These are phyloP conservation scores for Lizonia empirigonia DNA, from an alignment of 2,329 filamentous ascomycete genomes.

Conservation along the genomic window DNA sequence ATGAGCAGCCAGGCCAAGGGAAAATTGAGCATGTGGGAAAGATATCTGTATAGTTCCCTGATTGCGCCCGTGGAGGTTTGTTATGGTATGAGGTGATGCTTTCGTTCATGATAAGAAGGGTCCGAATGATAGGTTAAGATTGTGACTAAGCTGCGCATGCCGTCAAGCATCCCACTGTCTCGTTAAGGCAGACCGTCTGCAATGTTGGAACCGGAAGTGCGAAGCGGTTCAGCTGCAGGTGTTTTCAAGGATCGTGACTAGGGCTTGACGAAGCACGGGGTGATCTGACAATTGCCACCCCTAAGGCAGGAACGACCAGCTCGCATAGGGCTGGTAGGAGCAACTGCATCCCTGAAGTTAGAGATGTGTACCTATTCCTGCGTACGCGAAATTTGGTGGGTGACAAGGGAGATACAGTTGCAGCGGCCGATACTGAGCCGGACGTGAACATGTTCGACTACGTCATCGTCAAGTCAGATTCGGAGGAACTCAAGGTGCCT, in stretches of 20 bases:
- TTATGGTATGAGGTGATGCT: conserved; percentile 45
- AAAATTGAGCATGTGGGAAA: conserved; percentile 23
- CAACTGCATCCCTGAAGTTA: conserved; percentile 7
- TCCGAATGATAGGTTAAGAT: conserved; percentile 35
- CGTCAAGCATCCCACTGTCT: conserved; percentile 21
- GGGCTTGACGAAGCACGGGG: conserved; percentile 30
- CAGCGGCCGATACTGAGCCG: no score
- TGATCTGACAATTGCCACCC: conserved; percentile 15
- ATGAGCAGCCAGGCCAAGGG: conserved; percentile 27
- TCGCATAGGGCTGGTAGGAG: conserved; percentile 10
- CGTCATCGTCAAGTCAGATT: not conserved
- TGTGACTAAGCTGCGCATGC: conserved; percentile 33
- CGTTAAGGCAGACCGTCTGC: not conserved
- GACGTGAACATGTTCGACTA: not conserved
- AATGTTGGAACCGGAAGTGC: not conserved
- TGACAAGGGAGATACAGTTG: no score
- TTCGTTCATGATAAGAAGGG: conserved; percentile 32
- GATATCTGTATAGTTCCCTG: conserved; percentile 11
- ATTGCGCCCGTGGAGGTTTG: conserved; percentile 25
- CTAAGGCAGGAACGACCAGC: conserved; percentile 51
- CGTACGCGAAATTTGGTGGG: no score
- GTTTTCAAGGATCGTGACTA: conserved; percentile 15
- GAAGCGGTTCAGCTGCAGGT: conserved; percentile 16
- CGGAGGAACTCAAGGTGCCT: not conserved
- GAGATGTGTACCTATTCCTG: not conserved